Evolutionary conservation across 23 red algal genomes (phyloP), one percentile per base, ranked within the genome.

Genomic region (Gracilariopsis chorda): DNA sequence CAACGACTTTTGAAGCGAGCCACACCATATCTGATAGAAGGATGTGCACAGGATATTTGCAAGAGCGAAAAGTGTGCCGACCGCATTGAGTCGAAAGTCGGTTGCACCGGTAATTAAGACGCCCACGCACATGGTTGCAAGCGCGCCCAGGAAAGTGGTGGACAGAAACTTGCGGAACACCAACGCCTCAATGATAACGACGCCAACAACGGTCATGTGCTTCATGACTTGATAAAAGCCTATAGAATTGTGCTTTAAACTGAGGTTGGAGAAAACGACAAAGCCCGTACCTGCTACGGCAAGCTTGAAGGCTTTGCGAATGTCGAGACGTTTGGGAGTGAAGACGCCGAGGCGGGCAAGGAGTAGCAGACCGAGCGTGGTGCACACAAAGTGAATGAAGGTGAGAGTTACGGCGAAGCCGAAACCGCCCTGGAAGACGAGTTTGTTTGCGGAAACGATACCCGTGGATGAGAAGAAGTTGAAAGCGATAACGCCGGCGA

Each of bases 221-320:
- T 98, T 98, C 78, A 98, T 88, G 34, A 98, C 82, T 81, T 98
- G 96, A 71, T 98, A 98, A 63, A 95, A 98, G 4, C 92, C 92
- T 10, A 98, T 77, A 36, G 93, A 94, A 67, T 98, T 98, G 81
- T 95, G 86, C 61, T 94, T 93, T 48, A 98, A 87, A 61, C 90
- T 94, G 56, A 98, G 87, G 55, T 98, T 98, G 65, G 96, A 92
- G n/a, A 98, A 89, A 4, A 98, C 96, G 52, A 98, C 96, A 93
- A 98, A 98, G 9, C 92, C 92, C 92, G 88, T 93, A 16, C 91
- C 91, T 23, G 82, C 88, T 9, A 88, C 47, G 35, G 96, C 96
- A 44, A 98, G 84, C 42, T 81, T 78, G 36, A 91, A 73, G 1
- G 87, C 84, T 48, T 95, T 94, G n/a, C 78, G 71, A 21, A 95